phyloP scores from a whole-genome alignment of 495 filamentous ascomycete species.

The Tuber indicum region DNA sequence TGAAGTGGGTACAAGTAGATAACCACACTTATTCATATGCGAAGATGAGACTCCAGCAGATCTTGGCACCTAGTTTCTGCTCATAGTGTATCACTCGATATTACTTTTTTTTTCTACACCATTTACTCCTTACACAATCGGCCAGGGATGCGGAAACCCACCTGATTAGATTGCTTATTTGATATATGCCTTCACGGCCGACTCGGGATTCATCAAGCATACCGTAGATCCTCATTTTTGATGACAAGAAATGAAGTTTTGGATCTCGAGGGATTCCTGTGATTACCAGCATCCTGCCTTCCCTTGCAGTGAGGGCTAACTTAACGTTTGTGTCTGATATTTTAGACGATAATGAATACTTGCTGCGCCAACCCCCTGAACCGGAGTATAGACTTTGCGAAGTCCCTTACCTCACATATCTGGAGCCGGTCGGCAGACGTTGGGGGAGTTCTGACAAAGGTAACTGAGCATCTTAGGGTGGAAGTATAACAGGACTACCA shows the following conservation, averaged over 20 bases:
- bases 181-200: background rate
- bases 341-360: background rate
- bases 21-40: background rate
- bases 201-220: background rate
- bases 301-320: background rate
- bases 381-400: background rate
- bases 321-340: too few relatives aligned
- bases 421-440: too few relatives aligned
- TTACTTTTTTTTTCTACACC: background rate
- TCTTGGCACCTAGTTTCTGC: background rate
- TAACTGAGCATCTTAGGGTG: too few relatives aligned
- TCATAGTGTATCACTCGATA: background rate
- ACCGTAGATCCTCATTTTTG: background rate
- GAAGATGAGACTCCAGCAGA: background rate
- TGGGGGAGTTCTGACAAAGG: too few relatives aligned
- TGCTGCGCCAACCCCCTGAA: background rate
- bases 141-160: background rate
- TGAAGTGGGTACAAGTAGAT: too few relatives aligned
- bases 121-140: background rate
- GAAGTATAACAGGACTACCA: too few relatives aligned
- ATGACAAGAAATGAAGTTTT: background rate
- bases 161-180: background rate
- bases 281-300: background rate
- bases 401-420: background rate
- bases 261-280: background rate